Base-by-base conservation (phyloP, 2,329 filamentous ascomycete species). In the Neonectria ditissima region DNA sequence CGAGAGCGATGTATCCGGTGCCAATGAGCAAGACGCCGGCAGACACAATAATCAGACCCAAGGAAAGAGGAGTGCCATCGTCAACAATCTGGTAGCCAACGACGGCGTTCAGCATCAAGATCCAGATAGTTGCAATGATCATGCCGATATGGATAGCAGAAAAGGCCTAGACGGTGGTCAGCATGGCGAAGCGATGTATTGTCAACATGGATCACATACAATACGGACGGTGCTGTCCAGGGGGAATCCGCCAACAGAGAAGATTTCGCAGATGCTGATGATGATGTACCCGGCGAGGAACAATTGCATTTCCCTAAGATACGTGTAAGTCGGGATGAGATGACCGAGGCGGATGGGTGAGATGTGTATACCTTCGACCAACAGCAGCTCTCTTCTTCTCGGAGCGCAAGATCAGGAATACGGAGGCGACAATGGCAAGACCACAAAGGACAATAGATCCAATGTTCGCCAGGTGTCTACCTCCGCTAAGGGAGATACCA, bases 81-180 rank as follows among this genome's bases (percentile, higher is more conserved):
- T 99, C 96, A 47, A 98, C 84, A 22, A 98, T 81, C 77, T 99
- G 96, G 78, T 92, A 99, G 48, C 96, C 96, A 48, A 99, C 93
- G 5, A 97, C 82, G 4, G 93, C 94, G 75, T 98, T 98, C 70
- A 98, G 85, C 81, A 98, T 88, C 5, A 99, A 86, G 34, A 97
- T 89, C 95, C 95, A 99, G 51, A 89, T 87, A 1, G 94, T 94
- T 16, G 95, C 93, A 59, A 92, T 87, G 62, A 99, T 97, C 68
- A 94, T 88, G 64, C 93, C 96, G 62, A 99, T 88, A 77, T 99
- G 96, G 41, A 96, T 90, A 34, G 92, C 94, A 14, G 92, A 92
- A 76, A 99, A 99, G 9, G 87, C 93, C 92, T 95, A 62, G 18
- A 16, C 44, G 24, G 34, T 2, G 13, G 65, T 77, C 55, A 76